Base-by-base conservation (phyloP, 306 rosid genomes). In the Geum urbanum region DNA sequence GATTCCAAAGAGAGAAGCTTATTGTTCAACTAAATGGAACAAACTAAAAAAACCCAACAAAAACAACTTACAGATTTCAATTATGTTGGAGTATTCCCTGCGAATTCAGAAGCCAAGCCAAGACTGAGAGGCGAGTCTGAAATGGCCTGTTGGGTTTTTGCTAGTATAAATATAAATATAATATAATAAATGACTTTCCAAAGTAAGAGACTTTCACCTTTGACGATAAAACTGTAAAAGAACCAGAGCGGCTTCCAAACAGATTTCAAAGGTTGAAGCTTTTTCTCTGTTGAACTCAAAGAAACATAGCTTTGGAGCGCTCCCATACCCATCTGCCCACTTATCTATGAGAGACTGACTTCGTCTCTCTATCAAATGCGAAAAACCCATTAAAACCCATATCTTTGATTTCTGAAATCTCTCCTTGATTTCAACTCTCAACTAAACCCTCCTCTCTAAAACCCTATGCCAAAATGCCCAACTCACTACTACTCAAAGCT, bases 381-480 rank as follows among this genome's bases (percentile, higher is more conserved):
- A 15, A 43, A 69, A 69, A 69, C 64, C 43, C 24, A 54, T 69
- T 10, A 20, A 40, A 10, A 52, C 63, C 47, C 63, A 12, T 39
- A 8, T 54, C 24, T 53, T 22, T 69, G 73, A 54, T 69, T 53
- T 22, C 20, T 9, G 22, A 56, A 7, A 13, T 51, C 19, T 40
- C 48, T 22, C 53, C n/a, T n/a, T n/a, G n/a, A n/a, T n/a, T n/a
- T n/a, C n/a, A 3, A 14, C 8, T 37, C 72, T 32, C 32, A 52
- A 16, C 9, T 51, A 63, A 53, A 32, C 81, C 59, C n/a, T 20
- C 7, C 20, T 18, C 49, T 40, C 37, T 40, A 45, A 51, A 66
- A 24, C 84, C 83, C 75, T 20, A 83, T 87, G 86, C 81, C 87
- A 74, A 86, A 80, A 86, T 86, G 81, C 77, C 72, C 82, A 49